Percentiles rank a stretch among this genome's conserved stretches.
phyloP scores from a whole-genome alignment of 371 early-diverging fungal genomes.

The Circinella umbellata region DNA sequence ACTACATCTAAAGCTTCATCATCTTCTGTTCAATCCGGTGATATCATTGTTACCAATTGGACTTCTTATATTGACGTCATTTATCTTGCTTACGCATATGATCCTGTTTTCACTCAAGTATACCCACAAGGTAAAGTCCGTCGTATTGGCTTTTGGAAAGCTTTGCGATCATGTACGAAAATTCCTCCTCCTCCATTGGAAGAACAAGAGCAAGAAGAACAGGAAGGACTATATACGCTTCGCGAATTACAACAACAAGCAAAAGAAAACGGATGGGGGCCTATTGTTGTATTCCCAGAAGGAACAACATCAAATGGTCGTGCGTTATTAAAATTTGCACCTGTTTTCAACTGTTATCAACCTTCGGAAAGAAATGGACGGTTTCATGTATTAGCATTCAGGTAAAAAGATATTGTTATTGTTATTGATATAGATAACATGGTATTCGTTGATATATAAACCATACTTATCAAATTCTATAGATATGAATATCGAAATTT shows the following conservation, averaged over 20 bases:
- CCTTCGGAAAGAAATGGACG: slow-evolving; percentile 55
- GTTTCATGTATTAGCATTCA: slow-evolving; percentile 72
- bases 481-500: slow-evolving; percentile 72
- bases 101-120: slow-evolving; percentile 79
- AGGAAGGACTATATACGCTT: slow-evolving; percentile 40
- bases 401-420: slow-evolving; percentile 47
- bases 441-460: slow-evolving; percentile 6
- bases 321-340: slow-evolving; percentile 77
- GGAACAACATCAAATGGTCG: slow-evolving; percentile 90
- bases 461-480: background rate
- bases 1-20: background rate
- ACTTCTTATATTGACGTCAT: slow-evolving; percentile 85
- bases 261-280: slow-evolving; percentile 54
- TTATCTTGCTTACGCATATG: slow-evolving; percentile 72
- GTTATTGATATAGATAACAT: background rate
- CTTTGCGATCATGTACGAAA: slow-evolving; percentile 54
- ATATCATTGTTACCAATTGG: slow-evolving; percentile 84
- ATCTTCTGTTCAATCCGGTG: slow-evolving; percentile 50
- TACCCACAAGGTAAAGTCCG: slow-evolving; percentile 53
- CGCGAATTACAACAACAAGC: slow-evolving; percentile 58
- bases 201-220: slow-evolving; percentile 19
- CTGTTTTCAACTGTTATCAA: slow-evolving; percentile 64
- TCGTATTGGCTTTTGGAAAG: slow-evolving; percentile 60
- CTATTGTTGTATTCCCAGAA: slow-evolving; percentile 86
- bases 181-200: slow-evolving; percentile 49